Base-by-base conservation (phyloP, 345 rosid species). In the Arabidopsis suecica region DNA sequence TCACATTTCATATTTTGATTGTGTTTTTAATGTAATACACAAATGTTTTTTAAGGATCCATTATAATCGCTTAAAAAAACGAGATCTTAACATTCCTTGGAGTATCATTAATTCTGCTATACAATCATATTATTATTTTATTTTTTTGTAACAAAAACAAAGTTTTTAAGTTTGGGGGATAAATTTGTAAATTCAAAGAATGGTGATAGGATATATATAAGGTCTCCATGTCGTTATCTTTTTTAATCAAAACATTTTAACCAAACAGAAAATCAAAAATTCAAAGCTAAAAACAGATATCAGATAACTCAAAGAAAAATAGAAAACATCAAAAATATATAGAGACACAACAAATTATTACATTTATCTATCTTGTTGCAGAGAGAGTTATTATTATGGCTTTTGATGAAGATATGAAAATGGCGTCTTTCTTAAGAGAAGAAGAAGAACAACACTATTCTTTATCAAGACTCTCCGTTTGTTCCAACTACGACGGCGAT, bases 401-500 rank as follows among this genome's bases (percentile, higher is more conserved):
- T 32, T 77, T 71, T 65, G 76, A 65, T 57, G 80, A 70, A 70
- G 60, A 71, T 28, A 65, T 42, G 63, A 78, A 78, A 65, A 71
- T 78, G 77, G 73, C 73, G 23, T 48, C 62, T 71, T 65, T 78
- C 62, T 45, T 54, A 5, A 48, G 20, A 64, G 55, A 70, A 45
- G 75, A 77, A 38, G 79, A 78, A 58, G 69, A 78, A 33, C 51
- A 72, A 0, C 77, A 72, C 57, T 7, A 61, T 60, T 72, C 77
- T 0, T 60, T 72, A 2, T 78, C 81, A 5, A 51, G 81, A 11
- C 81, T 78, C 73, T 67, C 81, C 68, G 73, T 78, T 4, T 78
- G 81, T 72, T 41, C 69, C n/a, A 72, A 78, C 58, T 72, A 6
- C 69, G 81, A 72, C 44, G 81, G 73, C 9, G 77, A 71, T 6